Base-by-base conservation (phyloP, 148 eudicot species). In the Vaccinium corymbosum region DNA sequence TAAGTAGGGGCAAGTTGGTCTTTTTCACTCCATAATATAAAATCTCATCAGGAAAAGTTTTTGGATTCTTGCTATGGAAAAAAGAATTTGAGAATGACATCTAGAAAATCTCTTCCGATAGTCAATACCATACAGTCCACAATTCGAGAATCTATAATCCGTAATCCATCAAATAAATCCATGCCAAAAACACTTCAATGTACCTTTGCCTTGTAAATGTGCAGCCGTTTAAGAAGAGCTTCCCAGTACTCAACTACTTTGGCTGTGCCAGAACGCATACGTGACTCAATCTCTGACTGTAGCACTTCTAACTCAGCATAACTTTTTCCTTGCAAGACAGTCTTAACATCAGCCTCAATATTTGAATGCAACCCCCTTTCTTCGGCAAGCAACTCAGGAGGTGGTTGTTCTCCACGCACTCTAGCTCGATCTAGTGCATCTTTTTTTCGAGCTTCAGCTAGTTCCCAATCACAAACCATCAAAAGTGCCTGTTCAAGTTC, bases 241-340 rank as follows among this genome's bases (percentile, higher is more conserved):
- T 97, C 99, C 99, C 99, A 97, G 83, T 89, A 97, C 86, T 97
- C 99, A 7, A 95, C 98, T 68, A 95, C 98, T 89, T 97, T 97
- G 80, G 99, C 98, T 46, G 88, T 92, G 74, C 99, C 99, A 81
- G 99, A 95, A 62, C 91, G 92, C 99, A 97, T 97, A 82, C 90
- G 94, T 22, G 98, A 93, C 90, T 97, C 99, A 76, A 95, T 97
- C 86, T 95, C 89, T 49, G 89, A 82, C 81, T 93, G 95, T 35
- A 95, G 80, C 55, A 84, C 90, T 81, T 93, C 96, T 71, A 97
- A 83, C 35, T 92, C 98, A 82, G 86, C 85, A 91, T 89, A 90
- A 42, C 89, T 86, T 89, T 91, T 93, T 71, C 95, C 98, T 88
- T 93, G 92, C 75, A 97, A 86, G 76, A 88, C 89, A 59, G 87